phyloP scores from a whole-genome alignment of 495 filamentous ascomycete species.

The Penicillium daleae region DNA sequence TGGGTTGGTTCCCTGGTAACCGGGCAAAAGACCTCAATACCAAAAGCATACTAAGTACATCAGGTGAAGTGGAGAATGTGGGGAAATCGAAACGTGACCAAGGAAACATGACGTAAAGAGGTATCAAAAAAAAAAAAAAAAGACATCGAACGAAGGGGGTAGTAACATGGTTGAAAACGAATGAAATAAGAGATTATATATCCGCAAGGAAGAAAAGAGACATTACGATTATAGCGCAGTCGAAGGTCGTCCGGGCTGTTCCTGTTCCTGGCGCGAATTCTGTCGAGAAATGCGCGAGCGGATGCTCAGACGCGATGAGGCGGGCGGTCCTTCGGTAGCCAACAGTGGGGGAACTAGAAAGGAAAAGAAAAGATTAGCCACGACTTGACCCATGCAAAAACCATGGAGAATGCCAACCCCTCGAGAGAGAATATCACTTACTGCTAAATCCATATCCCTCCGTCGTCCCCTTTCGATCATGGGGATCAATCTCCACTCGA shows the following conservation, averaged over 20 bases:
- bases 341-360: slow-evolving; percentile 35
- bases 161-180: slow-evolving; percentile 1
- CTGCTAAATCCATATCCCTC: slow-evolving; percentile 69
- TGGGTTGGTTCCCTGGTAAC: too few relatives aligned
- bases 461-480: slow-evolving; percentile 63
- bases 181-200: neutral
- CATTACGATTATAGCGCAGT: slow-evolving; percentile 25
- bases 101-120: neutral
- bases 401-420: too few relatives aligned
- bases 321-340: slow-evolving; percentile 25
- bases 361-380: slow-evolving; percentile 1
- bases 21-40: neutral
- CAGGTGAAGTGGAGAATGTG: neutral
- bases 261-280: slow-evolving; percentile 10
- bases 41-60: neutral
- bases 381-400: neutral
- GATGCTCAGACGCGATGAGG: slow-evolving; percentile 24
- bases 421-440: slow-evolving; percentile 29
- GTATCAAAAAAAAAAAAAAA: slow-evolving; percentile 4
- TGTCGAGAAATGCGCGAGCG: slow-evolving; percentile 29
- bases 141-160: neutral
- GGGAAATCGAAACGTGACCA: neutral
- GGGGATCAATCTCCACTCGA: slow-evolving; percentile 71
- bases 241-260: slow-evolving; percentile 25
- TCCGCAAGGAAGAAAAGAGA: neutral